Conservation (phyloP, 495 filamentous ascomycete species). For the Parachaetomium inaequale region DNA sequence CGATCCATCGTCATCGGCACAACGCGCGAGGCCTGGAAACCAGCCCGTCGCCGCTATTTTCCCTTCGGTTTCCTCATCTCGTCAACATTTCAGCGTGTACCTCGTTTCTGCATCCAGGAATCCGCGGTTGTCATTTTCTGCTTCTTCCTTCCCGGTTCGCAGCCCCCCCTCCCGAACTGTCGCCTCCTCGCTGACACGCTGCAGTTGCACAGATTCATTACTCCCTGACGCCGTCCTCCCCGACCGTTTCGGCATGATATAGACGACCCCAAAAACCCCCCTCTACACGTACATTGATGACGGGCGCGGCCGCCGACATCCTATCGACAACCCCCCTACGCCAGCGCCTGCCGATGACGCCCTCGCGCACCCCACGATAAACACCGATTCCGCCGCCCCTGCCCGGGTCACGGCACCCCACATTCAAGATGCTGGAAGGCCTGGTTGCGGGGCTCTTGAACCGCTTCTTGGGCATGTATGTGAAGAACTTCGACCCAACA, state of each 20-base stretch:
- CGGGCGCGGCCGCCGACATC: not conserved
- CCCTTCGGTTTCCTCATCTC: not conserved
- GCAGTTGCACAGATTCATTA: not conserved
- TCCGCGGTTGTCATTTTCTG: not conserved
- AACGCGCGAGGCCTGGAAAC: not conserved
- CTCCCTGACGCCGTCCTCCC: not conserved
- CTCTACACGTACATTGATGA: not conserved
- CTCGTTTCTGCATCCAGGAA: not conserved
- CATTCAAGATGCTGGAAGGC: conserved; percentile 58
- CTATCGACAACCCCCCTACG: not conserved
- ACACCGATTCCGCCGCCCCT: conserved; percentile 32
- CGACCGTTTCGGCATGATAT: not conserved
- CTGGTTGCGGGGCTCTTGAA: conserved; percentile 87
- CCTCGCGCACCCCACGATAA: conserved; percentile 24
- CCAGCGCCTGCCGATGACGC: conserved; percentile 32
- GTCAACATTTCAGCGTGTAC: not conserved
- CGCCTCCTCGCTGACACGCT: not conserved
- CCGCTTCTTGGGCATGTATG: conserved; percentile 98
- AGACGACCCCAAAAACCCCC: not conserved
- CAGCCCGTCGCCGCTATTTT: not conserved
- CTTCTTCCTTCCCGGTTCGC: not conserved
- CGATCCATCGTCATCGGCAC: conserved; percentile 22
- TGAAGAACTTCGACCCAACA: conserved; percentile 95
- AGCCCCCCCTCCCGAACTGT: not conserved
- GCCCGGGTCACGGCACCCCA: conserved; percentile 53